Base-by-base conservation (phyloP, 345 rosid species). In the Moricandia arvensis region DNA sequence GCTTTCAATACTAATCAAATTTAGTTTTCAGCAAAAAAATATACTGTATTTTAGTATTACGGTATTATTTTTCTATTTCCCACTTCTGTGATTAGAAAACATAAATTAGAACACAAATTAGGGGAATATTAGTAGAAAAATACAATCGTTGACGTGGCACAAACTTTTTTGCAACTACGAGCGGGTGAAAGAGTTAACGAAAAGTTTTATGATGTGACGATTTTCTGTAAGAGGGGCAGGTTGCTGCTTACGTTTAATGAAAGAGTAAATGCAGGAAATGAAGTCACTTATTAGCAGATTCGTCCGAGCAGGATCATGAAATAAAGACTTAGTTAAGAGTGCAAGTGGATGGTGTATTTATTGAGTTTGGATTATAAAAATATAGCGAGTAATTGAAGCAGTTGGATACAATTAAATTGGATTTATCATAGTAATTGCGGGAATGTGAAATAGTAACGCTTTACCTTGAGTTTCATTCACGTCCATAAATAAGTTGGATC, bases 1-100 rank as follows among this genome's bases (percentile, higher is more conserved):
- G 68, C 55, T 60, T 61, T 38, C 69, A 49, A 34, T 55, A 57
- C 49, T 57, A 43, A 12, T 38, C 77, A 57, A 57, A 35, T 17
- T 9, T 24, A 45, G 16, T 24, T 49, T 54, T 62, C 62, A 72
- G 17, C 61, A 43, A 38, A 38, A 72, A 47, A 29, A 63, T 0
- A 34, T n/a, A n/a, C n/a, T 10, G 16, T 1, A 35, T 7, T 63
- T 53, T n/a, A n/a, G n/a, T 58, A 57, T 57, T 57, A 12, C 41
- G 10, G 2, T 5, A 13, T 66, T 57, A n/a, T 43, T 12, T 35
- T n/a, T 18, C 2, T 21, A 2, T 17, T 45, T 21, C 41, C 41
- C 41, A 34, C 7, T 68, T 59, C 68, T 59, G 73, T 68, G 30
- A 66, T 67, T 45, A 45, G 17, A 45, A 45, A 13, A 45, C 53